Evolutionary conservation across 2,329 filamentous ascomycete genomes (phyloP), one percentile per base, ranked within the genome.

Genomic region (Penicillium hesseltinei): DNA sequence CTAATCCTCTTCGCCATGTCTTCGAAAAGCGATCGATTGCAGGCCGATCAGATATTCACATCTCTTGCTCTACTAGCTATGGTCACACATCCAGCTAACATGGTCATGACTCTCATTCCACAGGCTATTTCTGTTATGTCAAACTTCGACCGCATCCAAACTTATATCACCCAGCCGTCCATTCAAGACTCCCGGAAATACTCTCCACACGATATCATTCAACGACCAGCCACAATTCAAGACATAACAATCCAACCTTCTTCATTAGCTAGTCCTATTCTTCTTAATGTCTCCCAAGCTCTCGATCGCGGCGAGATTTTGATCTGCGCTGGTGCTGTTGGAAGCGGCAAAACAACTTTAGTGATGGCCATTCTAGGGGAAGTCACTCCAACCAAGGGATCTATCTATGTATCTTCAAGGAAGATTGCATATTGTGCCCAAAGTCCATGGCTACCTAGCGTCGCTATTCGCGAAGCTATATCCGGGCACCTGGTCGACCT

Each of bases 71-170:
- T 54, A 6, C 55, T 57, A 33, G 50, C 43, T 13, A 46, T 57
- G 35, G 55, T 57, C 4, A 57, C 50, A 23, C 55, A 57, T 33
- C 55, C 50, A 49, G 55, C 55, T 15, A 57, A 57, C 6, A 57
- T 57, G 50, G 29, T 57, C 15, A 57, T 57, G 50, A 57, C 55
- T 31, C 35, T 57, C 10, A 46, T 57, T 29, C 55, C 50, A 17
- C 49, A 33, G 8, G 55, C 55, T 1, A 36, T 54, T 48, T 31
- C 55, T 33, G 19, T 47, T 21, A 39, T 49, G 21, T 50, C 55
- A 39, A 57, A 57, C 31, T 54, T 57, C 9, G 31, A 48, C 11
- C 45, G 45, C 15, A 25, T 48, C 13, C 45, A 48, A 21, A n/a
- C 19, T 36, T 48, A 25, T 36, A 36, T 36, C 21, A 25, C 8